phyloP scores from a whole-genome alignment of 1,139 yeast genomes.

The Candida buenavistaensis region DNA sequence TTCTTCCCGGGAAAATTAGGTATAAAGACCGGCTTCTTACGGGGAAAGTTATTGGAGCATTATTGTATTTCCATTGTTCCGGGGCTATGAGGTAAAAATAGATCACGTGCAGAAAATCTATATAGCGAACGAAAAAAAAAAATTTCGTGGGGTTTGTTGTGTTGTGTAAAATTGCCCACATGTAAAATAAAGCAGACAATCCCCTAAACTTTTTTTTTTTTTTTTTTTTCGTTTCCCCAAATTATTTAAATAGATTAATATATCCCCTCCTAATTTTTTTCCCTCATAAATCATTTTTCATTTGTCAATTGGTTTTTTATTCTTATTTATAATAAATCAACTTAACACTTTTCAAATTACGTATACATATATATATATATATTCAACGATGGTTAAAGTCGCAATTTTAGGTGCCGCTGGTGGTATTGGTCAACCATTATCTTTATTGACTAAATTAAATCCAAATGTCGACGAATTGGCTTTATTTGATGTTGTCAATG shows the following conservation, averaged over 20 bases:
- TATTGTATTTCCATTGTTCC: too few species aligned
- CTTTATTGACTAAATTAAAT: conserved; percentile 85
- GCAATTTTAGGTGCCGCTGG: conserved; percentile 96
- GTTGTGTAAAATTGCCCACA: too few species aligned
- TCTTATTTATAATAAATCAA: conserved; percentile 4
- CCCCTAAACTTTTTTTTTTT: too few species aligned
- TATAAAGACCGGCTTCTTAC: too few species aligned
- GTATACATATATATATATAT: conserved; percentile 2
- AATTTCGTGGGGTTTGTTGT: too few species aligned
- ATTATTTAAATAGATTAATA: neutral
- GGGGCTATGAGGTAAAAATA: neutral
- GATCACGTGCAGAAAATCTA: too few species aligned
- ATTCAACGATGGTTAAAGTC: conserved; percentile 55
- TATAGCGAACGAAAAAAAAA: too few species aligned
- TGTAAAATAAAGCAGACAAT: too few species aligned
- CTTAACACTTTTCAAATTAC: conserved; percentile 1
- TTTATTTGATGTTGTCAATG: conserved; percentile 88
- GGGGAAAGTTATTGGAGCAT: neutral
- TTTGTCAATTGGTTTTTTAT: conserved; percentile 1
- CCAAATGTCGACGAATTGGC: conserved; percentile 82
- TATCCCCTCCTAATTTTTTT: conserved; percentile 1
- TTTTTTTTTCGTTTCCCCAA: neutral
- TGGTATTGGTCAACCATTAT: conserved; percentile 98
- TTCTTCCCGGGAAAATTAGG: too few species aligned
- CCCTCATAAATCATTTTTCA: neutral